Percentiles rank a stretch among this genome's conserved stretches.
Evolutionary conservation across 2,329 filamentous ascomycete genomes (phyloP).

Genomic region (Graphilbum fragrans): DNA sequence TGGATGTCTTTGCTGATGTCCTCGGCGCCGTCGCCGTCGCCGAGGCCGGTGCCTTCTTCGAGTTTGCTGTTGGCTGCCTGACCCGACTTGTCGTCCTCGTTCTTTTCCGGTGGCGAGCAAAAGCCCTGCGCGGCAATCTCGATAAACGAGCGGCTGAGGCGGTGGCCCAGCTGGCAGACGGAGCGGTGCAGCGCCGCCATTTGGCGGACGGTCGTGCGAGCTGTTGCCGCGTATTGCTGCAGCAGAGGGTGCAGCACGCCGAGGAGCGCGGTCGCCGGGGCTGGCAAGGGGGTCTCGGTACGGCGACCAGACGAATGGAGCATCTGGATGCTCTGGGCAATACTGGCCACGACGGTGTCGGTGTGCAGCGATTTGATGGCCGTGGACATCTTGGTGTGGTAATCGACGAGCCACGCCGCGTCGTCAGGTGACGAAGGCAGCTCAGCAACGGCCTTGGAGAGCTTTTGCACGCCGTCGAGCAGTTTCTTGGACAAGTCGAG

Average conservation of each 20-base stretch:
- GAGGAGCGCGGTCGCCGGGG: conserved; percentile 34
- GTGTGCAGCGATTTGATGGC: conserved; percentile 49
- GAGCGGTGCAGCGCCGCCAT: conserved; percentile 56
- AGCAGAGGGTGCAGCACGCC: conserved; percentile 57
- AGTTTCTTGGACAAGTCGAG: conserved; percentile 60
- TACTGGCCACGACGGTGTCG: conserved; percentile 34
- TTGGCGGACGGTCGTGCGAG: conserved; percentile 42
- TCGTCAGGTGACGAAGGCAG: conserved; percentile 50
- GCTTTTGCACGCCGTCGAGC: conserved; percentile 67
- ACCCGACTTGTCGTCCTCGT: conserved; percentile 55
- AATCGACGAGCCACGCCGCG: conserved; percentile 47
- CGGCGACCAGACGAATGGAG: conserved; percentile 14
- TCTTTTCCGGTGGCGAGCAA: conserved; percentile 77
- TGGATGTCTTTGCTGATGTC: conserved; percentile 97
- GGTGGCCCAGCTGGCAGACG: conserved; percentile 61
- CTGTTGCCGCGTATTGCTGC: conserved; percentile 56
- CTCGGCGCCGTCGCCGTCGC: conserved; percentile 88
- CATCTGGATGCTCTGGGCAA: conserved; percentile 24
- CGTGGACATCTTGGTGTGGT: conserved; percentile 37
- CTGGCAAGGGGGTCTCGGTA: not conserved
- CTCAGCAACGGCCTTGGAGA: conserved; percentile 41
- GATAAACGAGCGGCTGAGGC: conserved; percentile 64
- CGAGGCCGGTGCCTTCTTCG: conserved; percentile 84
- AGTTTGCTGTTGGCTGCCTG: conserved; percentile 52
- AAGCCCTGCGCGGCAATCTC: conserved; percentile 78